Evolutionary conservation across 2,329 filamentous ascomycete genomes (phyloP).

Genomic region (Pseudopyricularia cyperi): DNA sequence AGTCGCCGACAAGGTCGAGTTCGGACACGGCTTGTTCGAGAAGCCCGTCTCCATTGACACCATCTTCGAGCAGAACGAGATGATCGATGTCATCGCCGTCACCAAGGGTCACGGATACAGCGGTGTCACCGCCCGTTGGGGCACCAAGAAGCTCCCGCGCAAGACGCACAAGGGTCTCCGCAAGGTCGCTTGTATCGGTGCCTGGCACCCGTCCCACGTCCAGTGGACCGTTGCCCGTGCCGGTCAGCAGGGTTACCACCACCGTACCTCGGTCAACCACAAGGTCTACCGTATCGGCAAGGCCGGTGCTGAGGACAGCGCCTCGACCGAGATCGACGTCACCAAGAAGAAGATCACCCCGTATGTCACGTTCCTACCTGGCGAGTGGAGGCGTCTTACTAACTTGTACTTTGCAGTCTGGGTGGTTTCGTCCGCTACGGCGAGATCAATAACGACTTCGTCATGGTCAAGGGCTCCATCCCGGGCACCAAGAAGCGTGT

Average conservation of each 20-base stretch:
- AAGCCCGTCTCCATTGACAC: constrained; percentile 87
- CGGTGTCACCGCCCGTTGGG: constrained; percentile 97
- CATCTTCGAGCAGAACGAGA: constrained; percentile 99
- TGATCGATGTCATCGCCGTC: constrained; percentile 98
- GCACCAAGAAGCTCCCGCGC: constrained; percentile 99
- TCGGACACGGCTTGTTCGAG: constrained; percentile 93
- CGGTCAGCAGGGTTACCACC: constrained; percentile 99
- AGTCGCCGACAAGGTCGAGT: constrained; percentile 92
- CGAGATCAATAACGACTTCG: constrained; percentile 99
- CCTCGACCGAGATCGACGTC: constrained; percentile 87
- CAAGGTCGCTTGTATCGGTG: constrained; percentile 99
- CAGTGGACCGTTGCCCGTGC: constrained; percentile 99
- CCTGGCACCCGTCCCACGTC: constrained; percentile 99
- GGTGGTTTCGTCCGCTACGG: constrained; percentile 99
- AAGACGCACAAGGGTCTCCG: constrained; percentile 99
- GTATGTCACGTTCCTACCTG: constrained; percentile 47
- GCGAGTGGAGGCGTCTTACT: constrained; percentile 10
- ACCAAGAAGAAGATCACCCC: constrained; percentile 99
- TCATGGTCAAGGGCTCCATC: constrained; percentile 90
- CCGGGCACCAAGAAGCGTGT: constrained; percentile 99
- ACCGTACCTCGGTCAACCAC: constrained; percentile 99
- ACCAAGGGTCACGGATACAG: constrained; percentile 99
- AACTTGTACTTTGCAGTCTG: constrained; percentile 45
- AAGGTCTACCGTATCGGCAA: constrained; percentile 99
- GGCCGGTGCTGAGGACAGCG: constrained; percentile 80